phyloP scores from a whole-genome alignment of 2,329 filamentous ascomycete species.

The Ustilaginoidea virens region DNA sequence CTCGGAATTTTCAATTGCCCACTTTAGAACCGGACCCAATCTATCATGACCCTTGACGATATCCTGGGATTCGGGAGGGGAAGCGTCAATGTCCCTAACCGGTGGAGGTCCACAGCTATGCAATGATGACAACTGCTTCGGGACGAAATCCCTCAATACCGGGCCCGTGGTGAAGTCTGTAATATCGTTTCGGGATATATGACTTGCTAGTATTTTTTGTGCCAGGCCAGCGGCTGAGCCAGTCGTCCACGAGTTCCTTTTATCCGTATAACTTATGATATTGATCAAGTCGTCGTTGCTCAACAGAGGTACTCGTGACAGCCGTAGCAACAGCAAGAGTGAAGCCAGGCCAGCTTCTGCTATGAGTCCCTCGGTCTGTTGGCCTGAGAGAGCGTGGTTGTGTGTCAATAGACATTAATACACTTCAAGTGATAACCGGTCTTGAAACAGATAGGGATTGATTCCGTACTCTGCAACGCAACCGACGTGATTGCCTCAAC shows the following conservation, averaged over 20 bases:
- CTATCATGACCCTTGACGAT: background rate
- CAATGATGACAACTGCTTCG: constrained; percentile 48
- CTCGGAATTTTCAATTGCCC: constrained; percentile 5
- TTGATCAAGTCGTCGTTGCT: constrained; percentile 13
- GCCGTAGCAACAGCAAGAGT: constrained; percentile 12
- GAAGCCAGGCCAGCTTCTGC: constrained; percentile 14
- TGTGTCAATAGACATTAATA: background rate
- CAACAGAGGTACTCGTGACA: constrained; percentile 1
- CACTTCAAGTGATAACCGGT: background rate
- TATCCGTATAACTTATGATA: constrained; percentile 17
- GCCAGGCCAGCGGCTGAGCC: constrained; percentile 15
- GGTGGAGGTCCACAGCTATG: constrained; percentile 8
- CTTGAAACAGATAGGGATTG: background rate
- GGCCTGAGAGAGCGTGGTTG: background rate
- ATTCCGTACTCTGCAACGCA: background rate
- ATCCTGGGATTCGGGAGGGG: background rate
- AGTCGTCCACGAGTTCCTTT: constrained; percentile 23
- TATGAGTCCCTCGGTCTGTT: constrained; percentile 3
- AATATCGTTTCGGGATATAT: constrained; percentile 9
- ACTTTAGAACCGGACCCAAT: constrained; percentile 3
- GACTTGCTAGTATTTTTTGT: constrained; percentile 14
- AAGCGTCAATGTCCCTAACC: background rate
- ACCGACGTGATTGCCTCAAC: background rate
- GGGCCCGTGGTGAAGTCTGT: constrained; percentile 32
- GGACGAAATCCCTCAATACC: constrained; percentile 47